phyloP scores from a whole-genome alignment of 208 protist genomes.

The Zelonia costaricensis region DNA sequence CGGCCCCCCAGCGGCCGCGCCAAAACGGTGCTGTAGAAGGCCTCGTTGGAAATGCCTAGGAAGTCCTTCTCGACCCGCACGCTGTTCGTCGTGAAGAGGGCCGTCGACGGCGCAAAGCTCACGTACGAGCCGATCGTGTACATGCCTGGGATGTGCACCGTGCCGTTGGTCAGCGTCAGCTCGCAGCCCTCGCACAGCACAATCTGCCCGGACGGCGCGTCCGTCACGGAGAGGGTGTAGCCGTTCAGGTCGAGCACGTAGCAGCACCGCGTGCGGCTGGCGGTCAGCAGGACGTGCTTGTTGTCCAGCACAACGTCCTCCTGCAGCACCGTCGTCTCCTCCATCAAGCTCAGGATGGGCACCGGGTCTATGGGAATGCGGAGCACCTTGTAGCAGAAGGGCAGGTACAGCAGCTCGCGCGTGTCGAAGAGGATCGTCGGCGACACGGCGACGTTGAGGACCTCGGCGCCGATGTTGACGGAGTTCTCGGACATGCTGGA shows the following conservation, averaged over 20 bases:
- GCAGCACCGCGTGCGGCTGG: slow-evolving; percentile 61
- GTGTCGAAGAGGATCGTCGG: slow-evolving; percentile 77
- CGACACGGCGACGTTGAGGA: slow-evolving; percentile 51
- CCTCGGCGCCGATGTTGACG: slow-evolving; percentile 34
- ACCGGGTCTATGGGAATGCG: slow-evolving; percentile 61
- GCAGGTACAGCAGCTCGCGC: slow-evolving; percentile 72
- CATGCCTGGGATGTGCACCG: slow-evolving; percentile 75
- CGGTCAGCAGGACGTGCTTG: slow-evolving; percentile 70
- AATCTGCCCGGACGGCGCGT: slow-evolving; percentile 56
- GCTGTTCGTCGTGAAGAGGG: slow-evolving; percentile 54
- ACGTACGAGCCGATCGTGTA: slow-evolving; percentile 86
- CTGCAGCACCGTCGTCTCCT: slow-evolving; percentile 51
- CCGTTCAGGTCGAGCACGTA: slow-evolving; percentile 77
- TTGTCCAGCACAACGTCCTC: slow-evolving; percentile 63
- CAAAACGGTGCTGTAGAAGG: slow-evolving; percentile 26
- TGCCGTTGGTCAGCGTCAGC: slow-evolving; percentile 85
- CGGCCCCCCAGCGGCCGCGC: slow-evolving; percentile 3
- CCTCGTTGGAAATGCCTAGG: slow-evolving; percentile 32
- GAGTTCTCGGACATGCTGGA: slow-evolving; percentile 49
- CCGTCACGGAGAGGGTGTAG: slow-evolving; percentile 57
- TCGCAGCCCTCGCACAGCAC: slow-evolving; percentile 79
- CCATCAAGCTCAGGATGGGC: slow-evolving; percentile 51
- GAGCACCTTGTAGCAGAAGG: slow-evolving; percentile 77
- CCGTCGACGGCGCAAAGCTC: slow-evolving; percentile 63
- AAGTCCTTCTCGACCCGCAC: slow-evolving; percentile 71